Evolutionary conservation across 805 yeast species (phyloP), one percentile per base, ranked within the genome.

Genomic region (Sugiyamaella floridensis): DNA sequence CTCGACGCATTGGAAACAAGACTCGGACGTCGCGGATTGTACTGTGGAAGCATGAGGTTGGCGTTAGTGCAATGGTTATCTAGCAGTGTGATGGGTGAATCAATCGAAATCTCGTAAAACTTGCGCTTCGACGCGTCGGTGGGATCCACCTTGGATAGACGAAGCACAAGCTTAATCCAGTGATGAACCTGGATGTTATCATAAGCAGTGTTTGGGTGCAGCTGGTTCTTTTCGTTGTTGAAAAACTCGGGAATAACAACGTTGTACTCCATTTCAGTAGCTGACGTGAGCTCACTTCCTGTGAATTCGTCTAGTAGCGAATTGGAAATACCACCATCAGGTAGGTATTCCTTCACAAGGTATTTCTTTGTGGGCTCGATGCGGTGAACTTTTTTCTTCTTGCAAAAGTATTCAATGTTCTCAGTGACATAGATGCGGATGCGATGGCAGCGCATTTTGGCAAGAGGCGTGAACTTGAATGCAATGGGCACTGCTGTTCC

Each of bases 81-180:
- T 48, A 90, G 71, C 4, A 93, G 75, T 62, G 86, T 95, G 55
- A 93, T 82, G 2, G 99, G 99, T 2, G 97, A 87, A 68, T 93
- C 99, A 52, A 93, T 92, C 54, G 89, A 83, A 45, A 93, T 86
- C 71, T 93, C 99, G 65, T 86, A 93, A 65, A 89, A 97, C 65
- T 90, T 93, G 45, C 95, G 74, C 64, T 87, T 87, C 40, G 58
- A 62, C 20, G 68, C 65, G 49, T 62, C 58, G 12, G 58, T 77
- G 46, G 78, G 76, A 44, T 85, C 82, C n/a, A 75, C 64, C 58
- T 78, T 80, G 4, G 96, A 86, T 41, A 93, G 73, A 49, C 98
- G 72, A 49, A 93, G 70, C 57, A 95, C 85, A 14, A 93, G 78
- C 69, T 93, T 93, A 62, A 93, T 82, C 97, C 99, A 93, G 70